Percentiles rank a stretch among this genome's conserved stretches.
phyloP scores from a whole-genome alignment of 352 stramenopile genomes.

The Blastocystis sp. region DNA sequence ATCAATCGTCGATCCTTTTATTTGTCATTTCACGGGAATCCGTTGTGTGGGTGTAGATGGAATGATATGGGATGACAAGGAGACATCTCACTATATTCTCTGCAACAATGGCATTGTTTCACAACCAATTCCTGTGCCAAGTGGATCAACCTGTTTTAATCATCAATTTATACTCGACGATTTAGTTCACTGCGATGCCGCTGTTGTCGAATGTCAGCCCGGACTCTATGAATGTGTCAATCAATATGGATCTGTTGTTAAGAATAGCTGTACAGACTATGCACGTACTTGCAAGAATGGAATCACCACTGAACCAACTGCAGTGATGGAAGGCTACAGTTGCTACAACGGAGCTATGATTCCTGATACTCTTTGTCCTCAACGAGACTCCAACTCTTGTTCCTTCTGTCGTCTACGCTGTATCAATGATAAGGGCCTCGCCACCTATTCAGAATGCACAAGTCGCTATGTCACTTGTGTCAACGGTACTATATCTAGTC shows the following conservation, averaged over 20 bases:
- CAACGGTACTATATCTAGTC: background rate
- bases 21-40: slow-evolving; percentile 10
- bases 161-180: background rate
- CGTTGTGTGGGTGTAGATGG: slow-evolving; percentile 1
- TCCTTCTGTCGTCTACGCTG: slow-evolving; percentile 45
- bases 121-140: slow-evolving; percentile 22
- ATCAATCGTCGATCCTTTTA: background rate
- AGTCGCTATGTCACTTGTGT: slow-evolving; percentile 41
- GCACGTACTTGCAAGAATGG: background rate
- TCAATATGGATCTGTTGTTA: slow-evolving; percentile 19
- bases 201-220: background rate
- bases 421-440: slow-evolving; percentile 10
- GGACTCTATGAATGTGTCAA: background rate
- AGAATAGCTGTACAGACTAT: slow-evolving; percentile 42
- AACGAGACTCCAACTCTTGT: background rate
- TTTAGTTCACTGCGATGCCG: background rate
- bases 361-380: background rate
- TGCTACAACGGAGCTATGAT: slow-evolving; percentile 56
- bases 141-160: slow-evolving; percentile 36
- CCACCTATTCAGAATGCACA: background rate
- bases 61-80: background rate
- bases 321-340: background rate
- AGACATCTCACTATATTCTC: slow-evolving; percentile 1
- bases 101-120: slow-evolving; percentile 10
- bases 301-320: background rate